A percentile compares a stretch with the other conserved stretches of the same genome.
Conservation (phyloP, 257 asterid species). For the Verbascum thapsus region DNA sequence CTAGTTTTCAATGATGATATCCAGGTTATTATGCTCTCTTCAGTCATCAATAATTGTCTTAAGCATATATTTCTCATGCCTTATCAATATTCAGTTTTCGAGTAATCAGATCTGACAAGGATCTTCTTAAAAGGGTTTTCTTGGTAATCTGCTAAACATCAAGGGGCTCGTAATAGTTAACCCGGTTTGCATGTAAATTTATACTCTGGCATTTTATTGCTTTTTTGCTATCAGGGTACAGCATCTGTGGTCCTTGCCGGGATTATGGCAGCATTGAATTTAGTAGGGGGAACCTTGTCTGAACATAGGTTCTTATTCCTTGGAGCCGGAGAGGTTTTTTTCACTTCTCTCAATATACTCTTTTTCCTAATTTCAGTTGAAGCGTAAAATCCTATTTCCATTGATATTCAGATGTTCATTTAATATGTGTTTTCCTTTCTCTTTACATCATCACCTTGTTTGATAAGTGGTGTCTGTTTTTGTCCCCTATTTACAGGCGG, state of each 20-base stretch:
- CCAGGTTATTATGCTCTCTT: conserved; percentile 51
- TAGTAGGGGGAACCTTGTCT: conserved; percentile 82
- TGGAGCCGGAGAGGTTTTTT: conserved; percentile 93
- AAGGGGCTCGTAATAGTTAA: too few relatives aligned
- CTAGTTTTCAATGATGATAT: conserved; percentile 95
- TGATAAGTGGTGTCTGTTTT: too few relatives aligned
- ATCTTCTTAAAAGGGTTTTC: too few relatives aligned
- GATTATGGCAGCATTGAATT: conserved; percentile 72
- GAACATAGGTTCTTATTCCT: conserved; percentile 90
- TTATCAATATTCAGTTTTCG: too few relatives aligned
- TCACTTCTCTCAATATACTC: too few relatives aligned
- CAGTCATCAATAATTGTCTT: not conserved
- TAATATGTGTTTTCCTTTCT: not conserved
- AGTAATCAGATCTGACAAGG: too few relatives aligned
- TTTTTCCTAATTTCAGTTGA: not conserved
- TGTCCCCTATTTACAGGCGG: conserved; percentile 47
- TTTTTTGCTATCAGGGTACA: conserved; percentile 63
- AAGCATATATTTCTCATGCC: not conserved
- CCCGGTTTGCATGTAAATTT: not conserved
- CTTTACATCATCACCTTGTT: not conserved
- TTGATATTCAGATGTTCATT: too few relatives aligned
- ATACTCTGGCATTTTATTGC: not conserved
- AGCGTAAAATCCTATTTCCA: too few relatives aligned
- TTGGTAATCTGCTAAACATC: too few relatives aligned
- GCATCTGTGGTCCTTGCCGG: conserved; percentile 98